These are phyloP conservation scores for Phytopythium sindhum DNA, from an alignment of 352 stramenopile genomes.

Conservation along the genomic window DNA sequence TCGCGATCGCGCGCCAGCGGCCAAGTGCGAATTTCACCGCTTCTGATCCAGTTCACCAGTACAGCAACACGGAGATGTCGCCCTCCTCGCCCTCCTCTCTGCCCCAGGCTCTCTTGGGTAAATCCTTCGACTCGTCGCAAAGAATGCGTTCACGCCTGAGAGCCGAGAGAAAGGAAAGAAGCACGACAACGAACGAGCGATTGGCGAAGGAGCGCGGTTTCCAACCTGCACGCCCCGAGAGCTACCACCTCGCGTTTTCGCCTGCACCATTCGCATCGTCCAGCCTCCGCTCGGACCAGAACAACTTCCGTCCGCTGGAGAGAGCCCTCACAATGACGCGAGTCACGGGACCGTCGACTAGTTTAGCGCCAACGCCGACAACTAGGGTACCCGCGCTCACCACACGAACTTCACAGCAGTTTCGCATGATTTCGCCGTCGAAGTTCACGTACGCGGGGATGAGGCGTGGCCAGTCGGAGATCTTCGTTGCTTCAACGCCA, in stretches of 20 bases:
- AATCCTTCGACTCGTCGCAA: constrained; percentile 8
- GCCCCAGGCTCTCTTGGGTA: background rate
- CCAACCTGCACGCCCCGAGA: background rate
- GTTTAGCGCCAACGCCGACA: constrained; percentile 10
- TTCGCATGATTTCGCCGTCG: constrained; percentile 22
- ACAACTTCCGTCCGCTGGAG: constrained; percentile 22
- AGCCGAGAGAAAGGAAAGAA: background rate
- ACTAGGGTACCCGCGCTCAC: constrained; percentile 9
- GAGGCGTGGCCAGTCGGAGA: constrained; percentile 32
- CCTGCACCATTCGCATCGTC: background rate
- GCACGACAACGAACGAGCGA: background rate
- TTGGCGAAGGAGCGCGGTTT: background rate
- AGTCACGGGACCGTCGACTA: constrained; percentile 13
- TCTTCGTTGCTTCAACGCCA: constrained; percentile 13
- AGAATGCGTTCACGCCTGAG: background rate
- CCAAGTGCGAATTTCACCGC: background rate
- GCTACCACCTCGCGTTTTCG: background rate
- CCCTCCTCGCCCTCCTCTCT: background rate
- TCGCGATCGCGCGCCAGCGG: background rate
- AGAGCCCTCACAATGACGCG: constrained; percentile 29
- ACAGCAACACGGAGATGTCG: background rate
- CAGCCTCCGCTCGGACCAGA: constrained; percentile 1
- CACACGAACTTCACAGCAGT: constrained; percentile 10
- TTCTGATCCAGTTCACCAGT: background rate
- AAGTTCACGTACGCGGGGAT: constrained; percentile 10